Evolutionary conservation across 768 basidiomycete species (phyloP).

Genomic region (Candolleomyces aberdarensis): DNA sequence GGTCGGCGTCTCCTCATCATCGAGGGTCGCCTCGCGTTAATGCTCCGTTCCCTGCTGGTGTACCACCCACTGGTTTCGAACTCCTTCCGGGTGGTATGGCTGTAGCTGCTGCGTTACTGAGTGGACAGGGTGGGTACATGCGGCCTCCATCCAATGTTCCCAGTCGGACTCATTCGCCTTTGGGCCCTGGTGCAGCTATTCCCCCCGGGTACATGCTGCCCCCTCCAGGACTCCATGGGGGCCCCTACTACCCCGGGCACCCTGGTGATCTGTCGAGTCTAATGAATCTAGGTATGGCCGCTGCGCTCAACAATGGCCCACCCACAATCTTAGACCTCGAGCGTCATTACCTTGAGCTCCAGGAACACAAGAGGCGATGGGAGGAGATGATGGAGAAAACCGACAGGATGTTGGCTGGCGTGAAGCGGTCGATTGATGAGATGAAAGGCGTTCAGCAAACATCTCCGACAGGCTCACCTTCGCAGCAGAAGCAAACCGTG

Average conservation of each 20-base stretch:
- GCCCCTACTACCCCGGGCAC: conserved; percentile 40
- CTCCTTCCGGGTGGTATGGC: conserved; percentile 38
- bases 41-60: conserved; percentile 1
- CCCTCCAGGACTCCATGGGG: conserved; percentile 21
- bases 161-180: conserved; percentile 70
- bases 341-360: conserved; percentile 65
- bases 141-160: conserved; percentile 65
- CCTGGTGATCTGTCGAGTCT: conserved; percentile 32
- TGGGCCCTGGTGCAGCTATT: conserved; percentile 41
- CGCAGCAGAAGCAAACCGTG: conserved; percentile 12
- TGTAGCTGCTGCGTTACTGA: conserved; percentile 28
- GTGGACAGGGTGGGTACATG: conserved; percentile 53
- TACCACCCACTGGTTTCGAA: conserved; percentile 46
- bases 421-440: conserved; percentile 76
- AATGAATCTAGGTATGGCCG: conserved; percentile 30
- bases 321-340: conserved; percentile 61
- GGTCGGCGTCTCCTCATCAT: conserved; percentile 35
- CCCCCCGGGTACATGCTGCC: conserved; percentile 9
- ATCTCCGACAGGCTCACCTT: conserved; percentile 15
- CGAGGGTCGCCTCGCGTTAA: conserved; percentile 18
- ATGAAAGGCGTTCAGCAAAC: conserved; percentile 42
- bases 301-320: conserved; percentile 33
- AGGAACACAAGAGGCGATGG: conserved; percentile 58
- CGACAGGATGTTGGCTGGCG: conserved; percentile 65
- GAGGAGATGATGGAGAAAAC: conserved; percentile 77